These are phyloP conservation scores for Corchorus capsularis DNA, from an alignment of 345 rosid genomes.

Conservation along the genomic window DNA sequence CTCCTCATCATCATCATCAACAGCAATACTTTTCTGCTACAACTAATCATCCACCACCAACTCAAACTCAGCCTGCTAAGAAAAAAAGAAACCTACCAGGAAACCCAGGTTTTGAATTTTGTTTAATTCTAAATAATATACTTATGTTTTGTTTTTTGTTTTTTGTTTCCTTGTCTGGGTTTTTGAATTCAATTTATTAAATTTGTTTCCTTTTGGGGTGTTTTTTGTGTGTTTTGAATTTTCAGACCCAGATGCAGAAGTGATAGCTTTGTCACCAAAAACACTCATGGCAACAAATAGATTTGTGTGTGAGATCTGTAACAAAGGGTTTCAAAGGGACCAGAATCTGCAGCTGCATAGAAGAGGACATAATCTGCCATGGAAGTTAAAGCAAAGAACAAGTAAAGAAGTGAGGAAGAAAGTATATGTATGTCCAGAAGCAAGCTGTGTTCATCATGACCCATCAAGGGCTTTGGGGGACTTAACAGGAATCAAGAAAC, in stretches of 20 bases:
- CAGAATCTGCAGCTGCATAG: slow-evolving; percentile 71
- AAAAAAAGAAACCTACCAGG: slow-evolving; percentile 88
- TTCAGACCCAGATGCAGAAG: slow-evolving; percentile 94
- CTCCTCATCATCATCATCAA: slow-evolving; percentile 10
- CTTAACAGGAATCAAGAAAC: slow-evolving; percentile 70
- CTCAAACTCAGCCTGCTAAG: slow-evolving; percentile 52
- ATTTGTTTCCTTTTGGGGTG: not conserved
- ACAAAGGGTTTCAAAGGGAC: slow-evolving; percentile 67
- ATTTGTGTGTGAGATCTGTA: slow-evolving; percentile 63
- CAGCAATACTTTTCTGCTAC: slow-evolving; percentile 51
- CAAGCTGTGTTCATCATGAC: slow-evolving; percentile 58
- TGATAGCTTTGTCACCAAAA: slow-evolving; percentile 76
- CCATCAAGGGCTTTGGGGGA: slow-evolving; percentile 71
- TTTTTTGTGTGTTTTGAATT: not conserved
- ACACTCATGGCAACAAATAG: slow-evolving; percentile 74
- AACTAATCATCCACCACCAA: slow-evolving; percentile 26
- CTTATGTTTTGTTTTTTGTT: not conserved
- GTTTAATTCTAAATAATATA: too few species aligned
- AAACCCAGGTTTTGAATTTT: slow-evolving; percentile 81
- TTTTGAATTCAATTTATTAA: not conserved
- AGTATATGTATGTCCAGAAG: slow-evolving; percentile 61
- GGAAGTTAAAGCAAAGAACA: slow-evolving; percentile 62
- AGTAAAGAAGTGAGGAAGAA: slow-evolving; percentile 55
- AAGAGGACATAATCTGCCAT: slow-evolving; percentile 72
- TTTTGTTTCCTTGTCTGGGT: not conserved